Conservation (phyloP, 1,139 yeast species). For the Kodamaea anthophila region DNA sequence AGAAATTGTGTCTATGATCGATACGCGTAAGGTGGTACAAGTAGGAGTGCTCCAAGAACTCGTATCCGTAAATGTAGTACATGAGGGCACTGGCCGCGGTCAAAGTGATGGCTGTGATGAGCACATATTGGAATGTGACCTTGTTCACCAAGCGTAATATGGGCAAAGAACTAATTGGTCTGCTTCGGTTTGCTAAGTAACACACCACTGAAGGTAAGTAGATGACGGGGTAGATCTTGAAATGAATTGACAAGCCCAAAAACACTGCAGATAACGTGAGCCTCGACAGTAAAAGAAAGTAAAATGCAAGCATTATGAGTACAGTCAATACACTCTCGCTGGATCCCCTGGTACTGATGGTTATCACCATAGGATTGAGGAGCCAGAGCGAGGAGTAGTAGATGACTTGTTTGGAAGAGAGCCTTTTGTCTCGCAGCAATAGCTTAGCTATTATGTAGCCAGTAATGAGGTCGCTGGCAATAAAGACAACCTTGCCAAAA, state of each 20-base stretch:
- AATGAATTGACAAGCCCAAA: slow-evolving; percentile 78
- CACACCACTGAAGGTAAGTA: slow-evolving; percentile 56
- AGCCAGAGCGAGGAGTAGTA: slow-evolving; percentile 67
- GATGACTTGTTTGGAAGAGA: slow-evolving; percentile 25
- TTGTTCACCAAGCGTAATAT: slow-evolving; percentile 34
- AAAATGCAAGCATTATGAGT: slow-evolving; percentile 58
- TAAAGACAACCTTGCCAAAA: slow-evolving; percentile 76
- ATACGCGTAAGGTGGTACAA: slow-evolving; percentile 75
- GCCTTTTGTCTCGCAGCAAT: slow-evolving; percentile 9
- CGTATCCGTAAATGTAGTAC: slow-evolving; percentile 66
- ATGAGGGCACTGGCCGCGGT: slow-evolving; percentile 44
- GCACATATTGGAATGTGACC: slow-evolving; percentile 41
- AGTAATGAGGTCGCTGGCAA: slow-evolving; percentile 72
- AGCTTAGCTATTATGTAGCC: slow-evolving; percentile 59
- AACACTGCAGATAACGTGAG: slow-evolving; percentile 49
- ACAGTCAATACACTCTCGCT: slow-evolving; percentile 87
- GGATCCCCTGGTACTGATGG: slow-evolving; percentile 89
- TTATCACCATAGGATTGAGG: slow-evolving; percentile 89
- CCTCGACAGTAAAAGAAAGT: slow-evolving; percentile 29
- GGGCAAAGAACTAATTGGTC: slow-evolving; percentile 23
- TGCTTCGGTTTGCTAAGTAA: slow-evolving; percentile 17
- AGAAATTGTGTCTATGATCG: slow-evolving; percentile 93
- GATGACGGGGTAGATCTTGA: slow-evolving; percentile 86
- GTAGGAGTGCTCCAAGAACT: slow-evolving; percentile 74
- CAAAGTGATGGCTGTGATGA: slow-evolving; percentile 39